Evolutionary conservation across 768 basidiomycete species (phyloP).

Genomic region (Daedaleopsis sinensis): DNA sequence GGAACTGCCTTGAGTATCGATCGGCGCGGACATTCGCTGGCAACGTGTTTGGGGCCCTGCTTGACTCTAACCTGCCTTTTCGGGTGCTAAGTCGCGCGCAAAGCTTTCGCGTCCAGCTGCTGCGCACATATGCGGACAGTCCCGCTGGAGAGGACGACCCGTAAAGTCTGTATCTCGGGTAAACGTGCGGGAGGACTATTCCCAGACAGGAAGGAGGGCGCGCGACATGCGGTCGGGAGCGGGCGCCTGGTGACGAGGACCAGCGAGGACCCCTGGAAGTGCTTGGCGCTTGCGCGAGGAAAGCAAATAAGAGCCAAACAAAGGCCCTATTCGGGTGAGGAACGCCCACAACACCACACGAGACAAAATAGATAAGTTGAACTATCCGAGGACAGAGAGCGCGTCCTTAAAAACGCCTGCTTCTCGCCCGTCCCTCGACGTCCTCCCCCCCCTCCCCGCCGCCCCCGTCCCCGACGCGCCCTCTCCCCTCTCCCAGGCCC

Average conservation of each 20-base stretch:
- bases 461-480: not conserved
- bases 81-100: too few species aligned
- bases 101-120: too few species aligned
- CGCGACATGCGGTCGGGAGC: not conserved
- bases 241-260: conserved; percentile 8
- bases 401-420: conserved; percentile 7
- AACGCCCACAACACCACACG: conserved; percentile 8
- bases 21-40: too few species aligned
- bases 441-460: conserved; percentile 1
- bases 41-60: too few species aligned
- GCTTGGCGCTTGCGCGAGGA: not conserved
- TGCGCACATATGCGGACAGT: too few species aligned
- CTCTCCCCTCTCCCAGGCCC: not conserved
- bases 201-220: too few species aligned
- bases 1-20: too few species aligned
- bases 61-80: too few species aligned
- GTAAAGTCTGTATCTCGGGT: too few species aligned
- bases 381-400: conserved; percentile 7
- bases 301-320: conserved; percentile 10
- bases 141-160: too few species aligned
- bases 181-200: too few species aligned
- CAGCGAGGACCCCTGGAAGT: conserved; percentile 11
- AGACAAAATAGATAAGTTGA: conserved; percentile 8
- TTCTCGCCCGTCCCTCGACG: conserved; percentile 3
- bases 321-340: not conserved